Evolutionary conservation across 805 yeast genomes (phyloP).

Genomic region (Ogataea trehaloabstinens): DNA sequence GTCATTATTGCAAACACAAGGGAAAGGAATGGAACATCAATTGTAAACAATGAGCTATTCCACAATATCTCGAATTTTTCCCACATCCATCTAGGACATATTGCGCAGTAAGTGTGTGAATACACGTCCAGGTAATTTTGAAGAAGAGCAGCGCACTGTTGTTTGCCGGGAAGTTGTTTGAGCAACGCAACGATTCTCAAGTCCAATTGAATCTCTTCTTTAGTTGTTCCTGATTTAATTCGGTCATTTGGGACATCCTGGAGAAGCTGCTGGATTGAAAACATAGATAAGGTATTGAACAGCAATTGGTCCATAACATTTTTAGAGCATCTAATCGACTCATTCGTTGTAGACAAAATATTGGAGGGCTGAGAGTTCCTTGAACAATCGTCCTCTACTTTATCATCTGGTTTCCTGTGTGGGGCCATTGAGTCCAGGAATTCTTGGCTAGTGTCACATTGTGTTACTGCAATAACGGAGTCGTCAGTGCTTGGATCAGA

Average conservation of each 20-base stretch:
- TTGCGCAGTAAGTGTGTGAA: conserved; percentile 1
- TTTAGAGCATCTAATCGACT: neutral
- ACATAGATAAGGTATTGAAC: conserved; percentile 1
- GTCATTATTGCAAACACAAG: conserved; percentile 4
- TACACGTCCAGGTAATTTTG: conserved; percentile 3
- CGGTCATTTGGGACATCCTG: conserved; percentile 1
- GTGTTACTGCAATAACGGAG: neutral
- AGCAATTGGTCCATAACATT: conserved; percentile 1
- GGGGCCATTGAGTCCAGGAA: no score
- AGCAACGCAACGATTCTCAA: conserved; percentile 1
- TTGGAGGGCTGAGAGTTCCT: neutral
- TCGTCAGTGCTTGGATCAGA: neutral
- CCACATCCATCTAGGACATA: conserved; percentile 3
- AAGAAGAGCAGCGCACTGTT: conserved; percentile 3
- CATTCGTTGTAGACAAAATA: neutral
- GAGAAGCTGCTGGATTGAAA: conserved; percentile 2
- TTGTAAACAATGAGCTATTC: neutral
- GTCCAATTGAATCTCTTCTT: neutral
- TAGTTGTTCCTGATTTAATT: neutral
- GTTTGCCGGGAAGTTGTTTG: conserved; percentile 1
- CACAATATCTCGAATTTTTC: conserved; percentile 4
- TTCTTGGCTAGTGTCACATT: no score
- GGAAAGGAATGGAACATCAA: conserved; percentile 3
- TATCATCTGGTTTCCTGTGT: no score
- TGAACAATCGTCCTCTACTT: neutral